phyloP scores from a whole-genome alignment of 768 basidiomycete genomes.

The Pulveroboletus sp. region DNA sequence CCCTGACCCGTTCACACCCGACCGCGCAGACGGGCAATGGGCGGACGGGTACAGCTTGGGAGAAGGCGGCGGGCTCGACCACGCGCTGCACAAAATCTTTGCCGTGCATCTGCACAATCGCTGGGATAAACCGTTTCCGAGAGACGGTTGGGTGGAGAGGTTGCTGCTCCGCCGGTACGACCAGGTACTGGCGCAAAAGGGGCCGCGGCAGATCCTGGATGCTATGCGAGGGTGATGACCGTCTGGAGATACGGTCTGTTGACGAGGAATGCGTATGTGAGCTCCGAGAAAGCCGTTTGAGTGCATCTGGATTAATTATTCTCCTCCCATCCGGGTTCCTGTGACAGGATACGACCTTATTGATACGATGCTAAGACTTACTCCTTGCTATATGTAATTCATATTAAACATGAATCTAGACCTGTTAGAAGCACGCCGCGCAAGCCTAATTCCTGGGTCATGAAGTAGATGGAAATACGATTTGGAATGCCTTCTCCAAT shows the following conservation, averaged over 20 bases:
- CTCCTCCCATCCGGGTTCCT: too few relatives aligned
- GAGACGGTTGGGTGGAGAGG: constrained; percentile 81
- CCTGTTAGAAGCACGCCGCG: too few relatives aligned
- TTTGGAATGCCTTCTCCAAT: too few relatives aligned
- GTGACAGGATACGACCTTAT: too few relatives aligned
- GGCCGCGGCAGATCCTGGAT: not conserved
- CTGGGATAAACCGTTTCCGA: constrained; percentile 84
- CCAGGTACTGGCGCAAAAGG: constrained; percentile 18
- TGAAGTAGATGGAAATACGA: too few relatives aligned
- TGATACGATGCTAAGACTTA: too few relatives aligned
- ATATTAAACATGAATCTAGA: not conserved
- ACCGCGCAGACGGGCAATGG: constrained; percentile 54
- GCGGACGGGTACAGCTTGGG: constrained; percentile 49
- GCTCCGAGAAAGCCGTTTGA: too few relatives aligned
- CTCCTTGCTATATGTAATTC: not conserved
- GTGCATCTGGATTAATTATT: too few relatives aligned
- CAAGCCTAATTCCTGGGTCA: too few relatives aligned
- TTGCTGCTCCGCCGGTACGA: constrained; percentile 67
- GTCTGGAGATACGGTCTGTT: too few relatives aligned
- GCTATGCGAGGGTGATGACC: too few relatives aligned
- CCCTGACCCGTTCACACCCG: constrained; percentile 81
- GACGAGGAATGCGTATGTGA: too few relatives aligned
- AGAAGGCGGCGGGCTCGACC: constrained; percentile 60
- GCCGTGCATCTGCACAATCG: constrained; percentile 93
- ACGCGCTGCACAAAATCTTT: constrained; percentile 68